Percentiles rank a stretch among this genome's conserved stretches.
phyloP scores from a whole-genome alignment of 768 basidiomycete species.

The Amanita rubescens region DNA sequence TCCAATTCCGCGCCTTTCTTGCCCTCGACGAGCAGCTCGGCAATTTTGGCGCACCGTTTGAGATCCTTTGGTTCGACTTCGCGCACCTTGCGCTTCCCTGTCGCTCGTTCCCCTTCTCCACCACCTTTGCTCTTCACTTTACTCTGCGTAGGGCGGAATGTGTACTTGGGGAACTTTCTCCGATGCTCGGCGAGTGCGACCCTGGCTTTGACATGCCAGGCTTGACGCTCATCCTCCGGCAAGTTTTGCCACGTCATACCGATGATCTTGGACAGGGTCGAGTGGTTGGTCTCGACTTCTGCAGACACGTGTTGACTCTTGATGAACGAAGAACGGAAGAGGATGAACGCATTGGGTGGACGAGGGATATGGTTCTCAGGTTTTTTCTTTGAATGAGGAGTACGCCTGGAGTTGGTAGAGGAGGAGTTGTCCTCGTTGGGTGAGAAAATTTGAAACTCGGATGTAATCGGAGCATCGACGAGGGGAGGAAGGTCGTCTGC shows the following conservation, averaged over 20 bases:
- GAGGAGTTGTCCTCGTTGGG: slow-evolving; percentile 25
- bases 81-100: slow-evolving; percentile 45
- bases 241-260: slow-evolving; percentile 77
- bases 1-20: slow-evolving; percentile 51
- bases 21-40: slow-evolving; percentile 50
- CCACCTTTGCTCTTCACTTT: slow-evolving; percentile 28
- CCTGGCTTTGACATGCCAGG: slow-evolving; percentile 71
- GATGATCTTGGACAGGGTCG: slow-evolving; percentile 77
- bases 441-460: slow-evolving; percentile 47
- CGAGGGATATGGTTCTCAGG: slow-evolving; percentile 68
- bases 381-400: slow-evolving; percentile 54
- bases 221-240: slow-evolving; percentile 60
- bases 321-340: slow-evolving; percentile 78
- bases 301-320: slow-evolving; percentile 69
- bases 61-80: slow-evolving; percentile 59
- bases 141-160: slow-evolving; percentile 58
- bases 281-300: slow-evolving; percentile 73
- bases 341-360: slow-evolving; percentile 78
- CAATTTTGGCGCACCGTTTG: slow-evolving; percentile 60
- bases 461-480: slow-evolving; percentile 20
- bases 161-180: slow-evolving; percentile 67
- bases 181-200: slow-evolving; percentile 66
- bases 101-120: neutral
- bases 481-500: slow-evolving; percentile 33
- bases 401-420: slow-evolving; percentile 27